These are phyloP conservation scores for Phoenix roebelenii DNA, from an alignment of 176 grass and related monocot species.

Conservation along the genomic window DNA sequence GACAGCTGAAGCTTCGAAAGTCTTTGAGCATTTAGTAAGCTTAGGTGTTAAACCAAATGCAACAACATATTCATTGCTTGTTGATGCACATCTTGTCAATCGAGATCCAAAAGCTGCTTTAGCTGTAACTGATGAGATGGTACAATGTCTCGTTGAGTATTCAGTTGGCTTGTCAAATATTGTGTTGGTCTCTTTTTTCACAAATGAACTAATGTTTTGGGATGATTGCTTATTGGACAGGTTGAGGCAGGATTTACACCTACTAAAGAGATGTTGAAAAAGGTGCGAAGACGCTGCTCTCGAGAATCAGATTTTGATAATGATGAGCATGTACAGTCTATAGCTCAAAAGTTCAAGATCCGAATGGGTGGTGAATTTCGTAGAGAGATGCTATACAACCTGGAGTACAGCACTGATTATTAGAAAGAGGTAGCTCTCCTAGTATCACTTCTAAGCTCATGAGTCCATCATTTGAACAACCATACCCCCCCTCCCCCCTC, in stretches of 20 bases:
- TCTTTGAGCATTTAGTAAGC: constrained; percentile 71
- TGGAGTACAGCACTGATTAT: constrained; percentile 55
- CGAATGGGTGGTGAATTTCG: constrained; percentile 64
- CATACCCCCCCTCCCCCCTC: not conserved
- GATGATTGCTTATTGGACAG: constrained; percentile 26
- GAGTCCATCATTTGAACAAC: not conserved
- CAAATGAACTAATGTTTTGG: constrained; percentile 13
- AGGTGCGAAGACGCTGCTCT: constrained; percentile 71
- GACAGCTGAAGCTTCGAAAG: constrained; percentile 70
- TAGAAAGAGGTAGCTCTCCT: constrained; percentile 33
- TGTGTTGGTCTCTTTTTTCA: not conserved
- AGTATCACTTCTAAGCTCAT: constrained; percentile 1
- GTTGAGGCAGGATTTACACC: constrained; percentile 66
- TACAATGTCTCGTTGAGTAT: not conserved
- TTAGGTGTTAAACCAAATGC: constrained; percentile 77
- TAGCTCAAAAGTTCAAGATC: constrained; percentile 48
- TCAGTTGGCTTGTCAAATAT: too few species aligned
- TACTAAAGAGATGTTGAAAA: constrained; percentile 71
- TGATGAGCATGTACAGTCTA: constrained; percentile 53
- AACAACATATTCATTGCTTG: constrained; percentile 73
- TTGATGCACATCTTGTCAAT: constrained; percentile 61
- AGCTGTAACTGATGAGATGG: constrained; percentile 55
- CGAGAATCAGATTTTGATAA: constrained; percentile 71
- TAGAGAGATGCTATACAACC: constrained; percentile 65
- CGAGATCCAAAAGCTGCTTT: constrained; percentile 66